Conservation (phyloP, 306 rosid species). For the Quercus gilva region DNA sequence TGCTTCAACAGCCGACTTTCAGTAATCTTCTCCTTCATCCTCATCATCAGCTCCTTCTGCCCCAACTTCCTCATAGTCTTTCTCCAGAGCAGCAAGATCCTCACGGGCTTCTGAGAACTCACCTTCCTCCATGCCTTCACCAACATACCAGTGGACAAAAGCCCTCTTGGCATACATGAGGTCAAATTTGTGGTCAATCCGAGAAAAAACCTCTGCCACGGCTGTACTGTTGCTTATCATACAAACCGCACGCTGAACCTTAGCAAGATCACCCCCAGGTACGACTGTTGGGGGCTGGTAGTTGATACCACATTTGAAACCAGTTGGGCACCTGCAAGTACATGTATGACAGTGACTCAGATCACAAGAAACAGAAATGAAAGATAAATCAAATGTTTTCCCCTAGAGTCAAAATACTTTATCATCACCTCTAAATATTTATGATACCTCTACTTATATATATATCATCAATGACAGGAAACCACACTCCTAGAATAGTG, state of each 20-base stretch:
- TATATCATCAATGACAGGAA: no score
- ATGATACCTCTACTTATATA: neutral
- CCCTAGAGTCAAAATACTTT: neutral
- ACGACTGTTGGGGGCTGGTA: conserved; percentile 71
- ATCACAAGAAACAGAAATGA: neutral
- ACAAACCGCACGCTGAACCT: conserved; percentile 66
- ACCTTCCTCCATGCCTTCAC: conserved; percentile 93
- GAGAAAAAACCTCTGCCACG: conserved; percentile 60
- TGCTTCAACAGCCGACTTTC: conserved; percentile 2
- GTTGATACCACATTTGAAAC: conserved; percentile 85
- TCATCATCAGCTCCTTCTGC: conserved; percentile 53
- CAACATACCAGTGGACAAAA: conserved; percentile 79
- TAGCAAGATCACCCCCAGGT: conserved; percentile 80
- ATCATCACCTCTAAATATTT: neutral
- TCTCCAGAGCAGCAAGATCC: conserved; percentile 80
- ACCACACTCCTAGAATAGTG: no score
- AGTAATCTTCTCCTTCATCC: conserved; percentile 44
- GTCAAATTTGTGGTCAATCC: conserved; percentile 72
- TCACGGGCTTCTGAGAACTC: conserved; percentile 81
- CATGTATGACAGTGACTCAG: neutral
- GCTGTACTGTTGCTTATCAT: conserved; percentile 83
- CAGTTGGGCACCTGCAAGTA: conserved; percentile 70
- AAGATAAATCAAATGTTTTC: neutral
- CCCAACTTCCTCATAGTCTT: conserved; percentile 75
- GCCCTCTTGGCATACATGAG: conserved; percentile 74